Base-by-base conservation (phyloP, 2,329 filamentous ascomycete species). In the Pyrenophora teres region DNA sequence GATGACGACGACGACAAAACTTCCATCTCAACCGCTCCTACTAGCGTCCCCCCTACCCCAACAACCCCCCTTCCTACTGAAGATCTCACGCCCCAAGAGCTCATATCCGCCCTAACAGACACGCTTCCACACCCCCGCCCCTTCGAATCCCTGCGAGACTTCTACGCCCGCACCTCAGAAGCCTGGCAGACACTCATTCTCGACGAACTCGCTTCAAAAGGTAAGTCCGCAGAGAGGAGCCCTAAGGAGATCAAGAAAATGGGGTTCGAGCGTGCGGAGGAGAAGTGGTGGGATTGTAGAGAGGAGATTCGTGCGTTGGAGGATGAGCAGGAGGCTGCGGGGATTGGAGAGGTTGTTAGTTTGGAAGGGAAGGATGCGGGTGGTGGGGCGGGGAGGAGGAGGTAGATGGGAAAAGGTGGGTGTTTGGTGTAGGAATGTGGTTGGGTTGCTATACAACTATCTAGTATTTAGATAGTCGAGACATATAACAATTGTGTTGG, bases 221-320 rank as follows among this genome's bases (percentile, higher is more conserved):
- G 59, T 3, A 59, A 55, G 42, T 83, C 86, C 59, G 82, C 83
- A 3, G 88, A 89, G 72, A 81, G 85, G 35, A 81, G 90, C 59
- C 81, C 85, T 0, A 99, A 99, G 79, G 94, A 97, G 78, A 86
- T 97, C 66, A 92, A 96, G 73, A 88, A 92, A 66, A 87, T 86
- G 70, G 94, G 92, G 1, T 99, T 97, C 72, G 88, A 91, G 69
- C 82, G 91, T 59, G 92, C 92, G 35, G 94, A 99, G 75, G 89
- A 92, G 77, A 96, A 96, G 74, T 99, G 94, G 94, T 99, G 94
- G 94, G 94, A 97, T 79, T 92, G 88, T 70, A 84, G 94, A 64
- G 94, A 99, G 77, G 93, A 97, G 77, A 89, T 99, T 60, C 88
- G 87, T 46, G 88, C 86, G 6, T 75, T 97, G 68, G 94, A 99